These are phyloP conservation scores for Alloteropsis semialata DNA, from an alignment of 176 grass and related monocot species.

Conservation along the genomic window DNA sequence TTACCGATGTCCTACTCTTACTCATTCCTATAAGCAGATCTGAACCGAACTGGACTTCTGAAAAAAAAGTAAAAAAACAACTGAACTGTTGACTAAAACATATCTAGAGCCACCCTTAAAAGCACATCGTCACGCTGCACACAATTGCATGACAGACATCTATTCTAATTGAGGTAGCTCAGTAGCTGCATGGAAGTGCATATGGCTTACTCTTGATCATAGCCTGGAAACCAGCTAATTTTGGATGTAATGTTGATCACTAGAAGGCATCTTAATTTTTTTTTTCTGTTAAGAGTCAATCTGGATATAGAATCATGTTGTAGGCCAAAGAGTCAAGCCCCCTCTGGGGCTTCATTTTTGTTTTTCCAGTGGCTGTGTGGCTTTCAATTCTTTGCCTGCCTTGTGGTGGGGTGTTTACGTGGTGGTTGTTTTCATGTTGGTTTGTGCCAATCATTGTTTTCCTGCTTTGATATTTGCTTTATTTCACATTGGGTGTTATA, in stretches of 20 bases:
- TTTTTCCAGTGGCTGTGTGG: neutral
- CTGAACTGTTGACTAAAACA: neutral
- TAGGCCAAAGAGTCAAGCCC: neutral
- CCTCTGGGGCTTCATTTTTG: neutral
- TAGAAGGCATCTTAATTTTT: neutral
- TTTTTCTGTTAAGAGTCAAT: neutral
- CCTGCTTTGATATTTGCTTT: neutral
- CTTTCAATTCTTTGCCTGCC: neutral
- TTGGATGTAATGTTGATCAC: neutral
- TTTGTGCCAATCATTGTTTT: neutral
- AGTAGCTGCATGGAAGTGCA: neutral
- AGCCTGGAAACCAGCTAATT: too few species aligned
- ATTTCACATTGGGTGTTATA: slow-evolving; percentile 5
- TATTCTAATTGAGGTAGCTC: neutral
- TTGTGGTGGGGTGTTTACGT: neutral
- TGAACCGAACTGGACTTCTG: neutral
- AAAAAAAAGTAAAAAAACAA: too few species aligned
- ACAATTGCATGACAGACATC: neutral
- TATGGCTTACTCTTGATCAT: neutral
- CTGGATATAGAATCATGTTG: neutral
- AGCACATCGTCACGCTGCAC: neutral
- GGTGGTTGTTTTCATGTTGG: neutral
- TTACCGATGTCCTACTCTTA: too few species aligned
- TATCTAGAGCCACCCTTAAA: neutral
- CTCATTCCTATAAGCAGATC: neutral